Evolutionary conservation across 495 filamentous ascomycete genomes (phyloP).

Genomic region (Podospora pseudoanserina): DNA sequence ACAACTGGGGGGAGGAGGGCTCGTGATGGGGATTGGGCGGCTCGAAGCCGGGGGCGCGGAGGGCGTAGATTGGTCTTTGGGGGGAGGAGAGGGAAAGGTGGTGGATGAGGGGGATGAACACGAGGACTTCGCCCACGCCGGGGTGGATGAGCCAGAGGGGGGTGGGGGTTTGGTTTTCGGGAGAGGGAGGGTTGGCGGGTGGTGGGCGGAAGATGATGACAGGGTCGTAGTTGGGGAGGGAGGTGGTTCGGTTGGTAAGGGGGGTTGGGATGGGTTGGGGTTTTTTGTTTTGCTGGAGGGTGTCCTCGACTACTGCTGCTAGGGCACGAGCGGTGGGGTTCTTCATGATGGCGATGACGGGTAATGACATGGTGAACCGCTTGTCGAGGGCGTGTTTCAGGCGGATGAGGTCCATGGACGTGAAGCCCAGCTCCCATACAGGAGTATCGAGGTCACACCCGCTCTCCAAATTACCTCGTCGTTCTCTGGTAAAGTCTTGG

Average conservation of each 20-base stretch:
- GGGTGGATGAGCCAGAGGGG: constrained; percentile 57
- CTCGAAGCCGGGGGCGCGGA: constrained; percentile 54
- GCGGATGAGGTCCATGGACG: constrained; percentile 45
- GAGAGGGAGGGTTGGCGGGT: too few relatives aligned
- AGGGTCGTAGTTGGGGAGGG: too few relatives aligned
- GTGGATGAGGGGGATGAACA: constrained; percentile 51
- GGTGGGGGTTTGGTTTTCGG: too few relatives aligned
- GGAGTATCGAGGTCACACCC: constrained; percentile 24
- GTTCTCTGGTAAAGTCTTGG: neutral
- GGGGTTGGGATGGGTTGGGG: too few relatives aligned
- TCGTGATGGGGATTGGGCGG: neutral
- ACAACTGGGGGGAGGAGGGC: constrained; percentile 27
- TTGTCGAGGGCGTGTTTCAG: constrained; percentile 27
- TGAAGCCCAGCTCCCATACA: constrained; percentile 44
- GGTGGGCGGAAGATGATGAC: too few relatives aligned
- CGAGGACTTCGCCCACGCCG: constrained; percentile 54
- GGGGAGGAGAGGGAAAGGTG: constrained; percentile 24
- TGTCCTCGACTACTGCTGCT: neutral
- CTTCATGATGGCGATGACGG: constrained; percentile 44
- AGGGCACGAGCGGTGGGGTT: constrained; percentile 31
- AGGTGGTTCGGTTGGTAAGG: too few relatives aligned
- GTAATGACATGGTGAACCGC: constrained; percentile 25
- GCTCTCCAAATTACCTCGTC: neutral
- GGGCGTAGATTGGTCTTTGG: constrained; percentile 47
- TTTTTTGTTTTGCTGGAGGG: too few relatives aligned